phyloP scores from a whole-genome alignment of 192 early-diverging fungal genomes.

The Phlyctochytrium bullatum region DNA sequence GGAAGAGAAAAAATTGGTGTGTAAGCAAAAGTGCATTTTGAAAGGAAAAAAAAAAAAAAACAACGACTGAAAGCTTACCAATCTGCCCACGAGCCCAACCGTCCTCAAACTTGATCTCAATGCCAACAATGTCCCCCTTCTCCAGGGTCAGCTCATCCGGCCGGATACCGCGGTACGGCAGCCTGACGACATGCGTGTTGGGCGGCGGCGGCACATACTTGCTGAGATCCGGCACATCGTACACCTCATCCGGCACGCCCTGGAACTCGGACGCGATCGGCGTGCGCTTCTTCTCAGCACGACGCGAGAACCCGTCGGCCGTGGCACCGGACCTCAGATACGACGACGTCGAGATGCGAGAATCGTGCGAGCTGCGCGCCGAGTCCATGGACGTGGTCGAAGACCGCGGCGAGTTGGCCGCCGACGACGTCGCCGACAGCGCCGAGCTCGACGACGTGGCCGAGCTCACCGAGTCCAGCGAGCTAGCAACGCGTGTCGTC shows the following conservation, averaged over 20 bases:
- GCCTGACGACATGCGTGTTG: conserved; percentile 48
- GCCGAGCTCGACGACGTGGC: not conserved
- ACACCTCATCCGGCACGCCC: conserved; percentile 28
- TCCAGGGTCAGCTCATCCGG: conserved; percentile 48
- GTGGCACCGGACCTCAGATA: not conserved
- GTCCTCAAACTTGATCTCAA: conserved; percentile 49
- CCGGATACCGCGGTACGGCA: conserved; percentile 29
- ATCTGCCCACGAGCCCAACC: conserved; percentile 54
- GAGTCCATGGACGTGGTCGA: not conserved
- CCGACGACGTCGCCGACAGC: too few relatives aligned
- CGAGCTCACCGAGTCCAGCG: not conserved
- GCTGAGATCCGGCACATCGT: conserved; percentile 42
- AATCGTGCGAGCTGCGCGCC: not conserved
- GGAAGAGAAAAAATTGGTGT: not conserved
- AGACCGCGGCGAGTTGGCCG: conserved; percentile 1
- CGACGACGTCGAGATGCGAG: not conserved
- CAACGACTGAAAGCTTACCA: conserved; percentile 9
- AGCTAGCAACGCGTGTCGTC: too few relatives aligned
- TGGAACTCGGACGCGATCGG: not conserved
- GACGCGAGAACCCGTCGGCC: not conserved
- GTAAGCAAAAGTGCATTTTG: not conserved
- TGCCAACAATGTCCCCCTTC: conserved; percentile 53
- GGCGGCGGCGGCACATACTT: conserved; percentile 45
- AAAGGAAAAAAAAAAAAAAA: not conserved
- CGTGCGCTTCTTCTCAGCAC: not conserved